These are phyloP conservation scores for Eucalyptus globulus DNA, from an alignment of 345 rosid species.

Conservation along the genomic window DNA sequence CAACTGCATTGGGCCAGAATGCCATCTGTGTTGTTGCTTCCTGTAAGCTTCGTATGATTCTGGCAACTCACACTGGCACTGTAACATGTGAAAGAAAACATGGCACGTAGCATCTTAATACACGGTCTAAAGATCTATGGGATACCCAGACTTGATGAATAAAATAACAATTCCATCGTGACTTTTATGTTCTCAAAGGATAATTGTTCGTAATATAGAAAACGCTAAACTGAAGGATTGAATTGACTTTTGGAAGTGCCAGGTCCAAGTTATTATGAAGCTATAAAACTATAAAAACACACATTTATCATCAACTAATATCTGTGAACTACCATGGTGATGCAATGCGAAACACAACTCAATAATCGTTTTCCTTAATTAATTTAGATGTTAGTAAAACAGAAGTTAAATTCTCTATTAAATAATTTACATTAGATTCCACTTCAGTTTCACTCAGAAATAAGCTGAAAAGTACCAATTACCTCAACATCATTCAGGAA, in stretches of 20 bases:
- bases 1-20: slow-evolving; percentile 51
- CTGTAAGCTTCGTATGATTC: slow-evolving; percentile 48
- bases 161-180: not conserved
- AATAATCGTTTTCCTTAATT: not conserved
- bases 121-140: not conserved
- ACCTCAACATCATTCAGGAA: slow-evolving; percentile 49
- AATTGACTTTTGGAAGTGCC: not conserved
- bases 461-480: not conserved
- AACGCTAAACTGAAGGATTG: not conserved
- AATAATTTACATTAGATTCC: not conserved
- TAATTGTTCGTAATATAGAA: not conserved
- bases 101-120: not conserved
- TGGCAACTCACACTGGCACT: slow-evolving; percentile 51
- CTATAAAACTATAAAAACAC: not conserved
- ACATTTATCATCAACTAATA: not conserved
- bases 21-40: slow-evolving; percentile 52
- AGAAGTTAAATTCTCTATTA: not conserved
- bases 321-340: not conserved
- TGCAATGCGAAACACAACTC: not conserved
- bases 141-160: not conserved
- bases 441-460: not conserved
- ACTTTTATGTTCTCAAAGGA: not conserved
- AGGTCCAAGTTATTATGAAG: not conserved
- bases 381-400: not conserved
- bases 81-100: not conserved